Base-by-base conservation (phyloP, 306 rosid species). In the Sicyos edulis region DNA sequence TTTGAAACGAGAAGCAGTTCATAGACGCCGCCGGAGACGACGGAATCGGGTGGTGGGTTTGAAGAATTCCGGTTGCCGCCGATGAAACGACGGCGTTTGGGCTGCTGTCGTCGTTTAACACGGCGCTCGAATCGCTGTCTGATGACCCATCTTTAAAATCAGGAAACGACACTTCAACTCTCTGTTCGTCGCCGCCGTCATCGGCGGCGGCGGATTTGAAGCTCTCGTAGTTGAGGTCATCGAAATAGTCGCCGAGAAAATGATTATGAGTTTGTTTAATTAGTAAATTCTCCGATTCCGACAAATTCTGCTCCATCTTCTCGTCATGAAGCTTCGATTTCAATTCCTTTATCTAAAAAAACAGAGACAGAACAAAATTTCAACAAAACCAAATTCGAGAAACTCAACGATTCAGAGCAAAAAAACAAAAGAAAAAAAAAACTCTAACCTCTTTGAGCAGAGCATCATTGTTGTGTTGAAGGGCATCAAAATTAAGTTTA, bases 41-140 rank as follows among this genome's bases (percentile, higher is more conserved):
- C 60, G 80, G 53, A 57, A 87, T 74, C 19, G 71, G 77, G 4
- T 79, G 83, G 56, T 81, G 76, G 78, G 78, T 75, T 26, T 80
- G 89, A 42, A 82, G 78, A 15, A 78, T 78, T 74, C 70, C 71
- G 5, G 52, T 47, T 9, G 52, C 21, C 14, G 70, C 51, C 0
- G 70, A 63, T 1, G 70, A 63, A 5, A 63, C 70, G n/a, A 63
- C 70, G 4, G 51, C 88, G 78, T 86, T 87, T 10, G 91, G 88
- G 54, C 95, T 85, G 68, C 52, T 74, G 37, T 76, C 97, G 45
- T 93, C 99, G 77, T 90, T 93, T 71, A 93, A 61, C 72, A 93
- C 86, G 17, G 97, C 97, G 37, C 99, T 93, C 0, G 99, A 87
- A 75, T 93, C 98, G 13, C 98, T 92, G 60, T 92, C 98, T 0